A percentile compares a stretch with the other conserved stretches of the same genome.
These are phyloP conservation scores for Cercospora sp. DNA, from an alignment of 2,329 filamentous ascomycete species.

Conservation along the genomic window DNA sequence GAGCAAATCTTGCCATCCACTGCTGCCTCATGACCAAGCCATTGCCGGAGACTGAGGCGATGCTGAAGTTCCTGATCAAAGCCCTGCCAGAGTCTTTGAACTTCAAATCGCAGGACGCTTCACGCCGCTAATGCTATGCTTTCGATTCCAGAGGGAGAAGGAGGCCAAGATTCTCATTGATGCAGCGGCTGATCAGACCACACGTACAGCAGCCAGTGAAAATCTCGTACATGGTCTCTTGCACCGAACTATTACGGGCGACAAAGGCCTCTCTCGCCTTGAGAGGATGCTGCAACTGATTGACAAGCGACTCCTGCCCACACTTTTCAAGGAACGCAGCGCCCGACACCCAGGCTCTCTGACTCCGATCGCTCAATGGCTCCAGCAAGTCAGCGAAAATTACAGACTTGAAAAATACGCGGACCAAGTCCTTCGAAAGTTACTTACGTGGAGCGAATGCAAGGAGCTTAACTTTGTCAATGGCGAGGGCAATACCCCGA, in stretches of 20 bases:
- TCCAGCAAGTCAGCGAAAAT: not conserved
- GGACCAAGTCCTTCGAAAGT: slow-evolving; percentile 17
- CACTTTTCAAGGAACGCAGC: slow-evolving; percentile 62
- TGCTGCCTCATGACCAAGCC: slow-evolving; percentile 54
- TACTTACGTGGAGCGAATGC: slow-evolving; percentile 46
- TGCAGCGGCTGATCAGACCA: slow-evolving; percentile 68
- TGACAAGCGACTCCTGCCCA: slow-evolving; percentile 56
- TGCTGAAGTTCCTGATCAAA: slow-evolving; percentile 68
- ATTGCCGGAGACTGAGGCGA: slow-evolving; percentile 48
- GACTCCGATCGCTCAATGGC: slow-evolving; percentile 61
- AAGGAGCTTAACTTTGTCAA: slow-evolving; percentile 55
- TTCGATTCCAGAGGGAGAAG: slow-evolving; percentile 55
- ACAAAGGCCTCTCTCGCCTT: slow-evolving; percentile 25
- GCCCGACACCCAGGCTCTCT: slow-evolving; percentile 54
- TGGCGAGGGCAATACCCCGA: slow-evolving; percentile 63
- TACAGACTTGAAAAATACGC: slow-evolving; percentile 1
- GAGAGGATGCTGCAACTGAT: slow-evolving; percentile 59
- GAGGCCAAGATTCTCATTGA: slow-evolving; percentile 63
- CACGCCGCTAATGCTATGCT: slow-evolving; percentile 71
- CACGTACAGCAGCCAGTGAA: slow-evolving; percentile 55
- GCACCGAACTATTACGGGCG: slow-evolving; percentile 5
- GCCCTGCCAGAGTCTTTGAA: slow-evolving; percentile 64
- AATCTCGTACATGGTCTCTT: slow-evolving; percentile 69
- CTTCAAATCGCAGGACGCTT: slow-evolving; percentile 55
- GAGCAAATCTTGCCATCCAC: slow-evolving; percentile 64